These are phyloP conservation scores for Penicillium flavigenum DNA, from an alignment of 495 filamentous ascomycete species.

Conservation along the genomic window DNA sequence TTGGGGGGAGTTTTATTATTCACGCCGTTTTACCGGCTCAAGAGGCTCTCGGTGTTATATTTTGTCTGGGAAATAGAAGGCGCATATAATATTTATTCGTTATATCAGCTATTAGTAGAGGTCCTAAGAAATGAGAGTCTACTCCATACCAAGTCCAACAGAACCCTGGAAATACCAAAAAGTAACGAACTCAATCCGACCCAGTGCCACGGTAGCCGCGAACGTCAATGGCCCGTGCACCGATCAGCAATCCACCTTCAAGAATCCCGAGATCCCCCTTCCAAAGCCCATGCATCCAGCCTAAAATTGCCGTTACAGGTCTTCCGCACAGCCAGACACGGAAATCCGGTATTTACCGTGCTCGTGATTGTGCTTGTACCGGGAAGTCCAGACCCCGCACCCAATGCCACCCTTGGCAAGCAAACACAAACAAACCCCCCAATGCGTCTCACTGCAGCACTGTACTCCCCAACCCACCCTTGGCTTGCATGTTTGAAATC, in stretches of 20 bases:
- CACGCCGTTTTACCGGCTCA: conserved; percentile 7
- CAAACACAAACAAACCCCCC: conserved; percentile 7
- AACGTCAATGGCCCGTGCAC: conserved; percentile 6
- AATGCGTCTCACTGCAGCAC: conserved; percentile 18
- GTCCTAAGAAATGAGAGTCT: not conserved
- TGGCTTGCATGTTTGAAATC: conserved; percentile 46
- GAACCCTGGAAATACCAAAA: not conserved
- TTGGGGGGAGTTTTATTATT: conserved; percentile 12
- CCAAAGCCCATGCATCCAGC: not conserved
- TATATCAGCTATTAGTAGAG: not conserved
- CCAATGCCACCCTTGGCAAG: not conserved
- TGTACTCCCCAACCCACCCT: conserved; percentile 1
- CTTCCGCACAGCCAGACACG: no score
- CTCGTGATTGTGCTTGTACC: not conserved
- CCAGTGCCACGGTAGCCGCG: not conserved
- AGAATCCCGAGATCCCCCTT: not conserved
- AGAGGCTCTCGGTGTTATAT: conserved; percentile 7
- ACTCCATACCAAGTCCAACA: not conserved
- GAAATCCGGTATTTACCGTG: no score
- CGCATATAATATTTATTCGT: not conserved
- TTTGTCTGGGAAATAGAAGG: conserved; percentile 9
- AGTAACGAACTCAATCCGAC: not conserved
- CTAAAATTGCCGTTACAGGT: not conserved
- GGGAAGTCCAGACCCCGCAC: not conserved
- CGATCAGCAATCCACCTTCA: not conserved